Evolutionary conservation across 768 basidiomycete species (phyloP).

Genomic region (Mycena chlorophos): DNA sequence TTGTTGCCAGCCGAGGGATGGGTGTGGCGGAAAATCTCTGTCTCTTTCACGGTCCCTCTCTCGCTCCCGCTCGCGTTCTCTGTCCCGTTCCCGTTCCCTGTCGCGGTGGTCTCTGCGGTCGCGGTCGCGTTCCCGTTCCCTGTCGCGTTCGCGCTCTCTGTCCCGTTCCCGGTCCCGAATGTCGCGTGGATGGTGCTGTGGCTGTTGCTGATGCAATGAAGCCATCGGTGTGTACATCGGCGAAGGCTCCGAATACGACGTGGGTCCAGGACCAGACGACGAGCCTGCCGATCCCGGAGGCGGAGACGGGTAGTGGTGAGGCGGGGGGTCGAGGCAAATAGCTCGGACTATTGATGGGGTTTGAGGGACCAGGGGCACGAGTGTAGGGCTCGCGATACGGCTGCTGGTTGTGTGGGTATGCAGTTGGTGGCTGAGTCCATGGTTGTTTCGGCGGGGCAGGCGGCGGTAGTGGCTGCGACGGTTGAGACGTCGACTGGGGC

Average conservation of each 20-base stretch:
- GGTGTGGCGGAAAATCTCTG: conserved; percentile 10
- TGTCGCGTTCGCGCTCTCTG: background rate
- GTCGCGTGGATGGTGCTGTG: background rate
- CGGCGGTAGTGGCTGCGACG: conserved; percentile 4
- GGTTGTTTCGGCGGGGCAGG: background rate
- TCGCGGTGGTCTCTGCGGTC: background rate
- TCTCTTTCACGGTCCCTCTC: conserved; percentile 10
- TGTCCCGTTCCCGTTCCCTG: conserved; percentile 1
- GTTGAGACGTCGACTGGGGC: background rate
- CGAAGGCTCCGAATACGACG: conserved; percentile 14
- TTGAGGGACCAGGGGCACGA: background rate
- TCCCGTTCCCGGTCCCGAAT: too few species aligned
- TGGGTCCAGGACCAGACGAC: background rate
- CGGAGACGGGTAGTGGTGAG: conserved; percentile 11
- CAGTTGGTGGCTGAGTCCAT: background rate
- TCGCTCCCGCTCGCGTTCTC: conserved; percentile 7
- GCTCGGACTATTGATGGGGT: background rate
- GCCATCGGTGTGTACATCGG: conserved; percentile 20
- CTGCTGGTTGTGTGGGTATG: conserved; percentile 2
- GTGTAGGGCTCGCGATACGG: conserved; percentile 5
- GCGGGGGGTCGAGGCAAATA: conserved; percentile 1
- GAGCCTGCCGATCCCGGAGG: conserved; percentile 8
- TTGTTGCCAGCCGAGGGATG: conserved; percentile 15
- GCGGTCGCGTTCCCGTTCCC: background rate
- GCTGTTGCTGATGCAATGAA: conserved; percentile 10